Base-by-base conservation (phyloP, 108 stramenopile species). In the Mayamaea pseudoterrestris region DNA sequence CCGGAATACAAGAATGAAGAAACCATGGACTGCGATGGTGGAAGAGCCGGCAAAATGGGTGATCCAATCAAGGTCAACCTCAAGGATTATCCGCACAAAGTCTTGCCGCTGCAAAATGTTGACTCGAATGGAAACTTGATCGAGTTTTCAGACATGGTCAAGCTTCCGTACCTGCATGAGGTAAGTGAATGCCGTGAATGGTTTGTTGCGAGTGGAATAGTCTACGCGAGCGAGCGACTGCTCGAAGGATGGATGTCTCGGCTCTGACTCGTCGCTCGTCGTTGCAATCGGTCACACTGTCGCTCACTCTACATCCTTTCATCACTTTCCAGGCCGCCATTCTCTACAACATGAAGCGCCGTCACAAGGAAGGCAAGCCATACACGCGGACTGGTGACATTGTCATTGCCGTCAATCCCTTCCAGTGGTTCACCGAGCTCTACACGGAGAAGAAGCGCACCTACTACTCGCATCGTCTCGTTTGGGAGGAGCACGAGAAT, bases 401-500 rank as follows among this genome's bases (percentile, higher is more conserved):
- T 49, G 61, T 94, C 35, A 83, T 96, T 41, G 95, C 95, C 5
- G 73, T 96, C 50, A 96, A 96, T 59, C 95, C 95, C n/a, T 96
- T 93, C 68, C 71, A 70, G 44, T 90, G 88, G 88, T 78, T 90
- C 35, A 57, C 60, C 22, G 78, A 78, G 7, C 46, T 83, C 29
- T 90, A 90, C 54, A 80, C 83, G 30, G 74, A 73, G 28, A 71
- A 83, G 35, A 71, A 72, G 21, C 76, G 74, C 20, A 60, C 46
- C 21, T 67, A 68, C 35, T 90, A 85, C 47, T 73, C 81, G 20
- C 63, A 74, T 11, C 71, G 58, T 35, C 52, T 85, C 24, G 78
- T 90, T 41, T 85, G 61, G 61, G 62, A 70, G 27, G 43, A 58
- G 44, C 35, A 36, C 13, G 61, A 60, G 25, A 61, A 52, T 4